These are phyloP conservation scores for Diaporthe aspalathi DNA, from an alignment of 2,329 filamentous ascomycete species.

Conservation along the genomic window DNA sequence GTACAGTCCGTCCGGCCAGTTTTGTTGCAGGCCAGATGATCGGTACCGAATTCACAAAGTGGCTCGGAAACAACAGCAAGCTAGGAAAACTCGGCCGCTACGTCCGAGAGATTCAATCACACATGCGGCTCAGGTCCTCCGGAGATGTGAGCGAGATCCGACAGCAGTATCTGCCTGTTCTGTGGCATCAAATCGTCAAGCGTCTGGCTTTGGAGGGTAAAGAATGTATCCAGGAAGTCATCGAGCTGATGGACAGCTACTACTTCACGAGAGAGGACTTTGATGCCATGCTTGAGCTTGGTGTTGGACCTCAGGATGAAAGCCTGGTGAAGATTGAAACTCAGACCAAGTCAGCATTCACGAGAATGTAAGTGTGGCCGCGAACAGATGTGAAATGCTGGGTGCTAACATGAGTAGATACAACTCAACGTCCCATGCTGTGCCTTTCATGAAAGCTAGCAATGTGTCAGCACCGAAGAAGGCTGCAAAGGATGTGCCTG, in stretches of 20 bases:
- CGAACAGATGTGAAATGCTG: conserved; percentile 33
- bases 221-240: conserved; percentile 83
- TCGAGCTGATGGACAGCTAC: conserved; percentile 97
- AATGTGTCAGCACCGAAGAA: conserved; percentile 80
- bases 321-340: conserved; percentile 81
- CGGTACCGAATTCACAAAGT: conserved; percentile 83
- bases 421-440: conserved; percentile 85
- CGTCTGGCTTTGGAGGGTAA: conserved; percentile 82
- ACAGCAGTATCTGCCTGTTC: conserved; percentile 89
- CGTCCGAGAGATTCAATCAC: conserved; percentile 93
- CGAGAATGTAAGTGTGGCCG: conserved; percentile 76
- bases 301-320: conserved; percentile 85
- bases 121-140: conserved; percentile 92
- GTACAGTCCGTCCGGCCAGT: conserved; percentile 90
- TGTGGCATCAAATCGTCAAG: conserved; percentile 85
- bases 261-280: conserved; percentile 95
- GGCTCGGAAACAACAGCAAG: conserved; percentile 97
- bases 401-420: conserved; percentile 66
- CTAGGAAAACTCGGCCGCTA: conserved; percentile 80
- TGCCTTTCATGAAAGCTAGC: conserved; percentile 96
- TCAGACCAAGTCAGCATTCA: conserved; percentile 90
- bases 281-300: conserved; percentile 91
- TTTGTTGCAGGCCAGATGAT: conserved; percentile 84
- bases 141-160: conserved; percentile 94
- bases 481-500: conserved; percentile 80